These are phyloP conservation scores for Psilocybe tampanensis DNA, from an alignment of 768 basidiomycete genomes.

Conservation along the genomic window DNA sequence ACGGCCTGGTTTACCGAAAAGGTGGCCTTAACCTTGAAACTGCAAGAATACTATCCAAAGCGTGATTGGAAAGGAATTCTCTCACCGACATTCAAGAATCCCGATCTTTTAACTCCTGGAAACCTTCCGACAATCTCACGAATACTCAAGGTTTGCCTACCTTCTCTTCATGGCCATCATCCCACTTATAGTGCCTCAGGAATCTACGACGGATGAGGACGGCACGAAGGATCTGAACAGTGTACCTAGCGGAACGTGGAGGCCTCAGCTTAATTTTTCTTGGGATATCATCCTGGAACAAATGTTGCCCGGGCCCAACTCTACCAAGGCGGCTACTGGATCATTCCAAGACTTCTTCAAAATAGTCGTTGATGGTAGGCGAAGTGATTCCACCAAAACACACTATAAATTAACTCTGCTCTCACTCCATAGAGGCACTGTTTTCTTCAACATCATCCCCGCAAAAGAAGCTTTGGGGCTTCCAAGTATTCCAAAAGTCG, in stretches of 20 bases:
- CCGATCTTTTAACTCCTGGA: constrained; percentile 64
- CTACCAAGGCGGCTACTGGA: constrained; percentile 44
- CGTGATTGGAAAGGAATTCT: constrained; percentile 69
- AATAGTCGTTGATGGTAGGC: constrained; percentile 86
- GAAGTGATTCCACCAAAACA: background rate
- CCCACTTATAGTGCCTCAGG: constrained; percentile 39
- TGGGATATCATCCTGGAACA: constrained; percentile 85
- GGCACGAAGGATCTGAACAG: constrained; percentile 49
- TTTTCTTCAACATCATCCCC: constrained; percentile 84
- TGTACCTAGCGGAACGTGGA: constrained; percentile 67
- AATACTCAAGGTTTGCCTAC: constrained; percentile 71
- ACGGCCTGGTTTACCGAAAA: constrained; percentile 86
- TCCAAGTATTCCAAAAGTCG: constrained; percentile 84
- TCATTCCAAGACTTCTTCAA: constrained; percentile 92
- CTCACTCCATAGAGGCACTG: constrained; percentile 64
- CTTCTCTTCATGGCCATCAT: background rate
- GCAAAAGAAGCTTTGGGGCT: constrained; percentile 95
- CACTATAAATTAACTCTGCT: constrained; percentile 4
- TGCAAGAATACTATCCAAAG: constrained; percentile 63
- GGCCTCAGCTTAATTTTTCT: constrained; percentile 88
- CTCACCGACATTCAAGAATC: constrained; percentile 75
- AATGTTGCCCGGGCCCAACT: constrained; percentile 56
- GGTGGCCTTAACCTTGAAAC: constrained; percentile 73
- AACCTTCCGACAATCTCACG: constrained; percentile 76
- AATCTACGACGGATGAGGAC: constrained; percentile 58